Percentiles rank a stretch among this genome's conserved stretches.
Conservation (phyloP, 176 grass and related monocot species). For the Cenchrus fungigraminus region DNA sequence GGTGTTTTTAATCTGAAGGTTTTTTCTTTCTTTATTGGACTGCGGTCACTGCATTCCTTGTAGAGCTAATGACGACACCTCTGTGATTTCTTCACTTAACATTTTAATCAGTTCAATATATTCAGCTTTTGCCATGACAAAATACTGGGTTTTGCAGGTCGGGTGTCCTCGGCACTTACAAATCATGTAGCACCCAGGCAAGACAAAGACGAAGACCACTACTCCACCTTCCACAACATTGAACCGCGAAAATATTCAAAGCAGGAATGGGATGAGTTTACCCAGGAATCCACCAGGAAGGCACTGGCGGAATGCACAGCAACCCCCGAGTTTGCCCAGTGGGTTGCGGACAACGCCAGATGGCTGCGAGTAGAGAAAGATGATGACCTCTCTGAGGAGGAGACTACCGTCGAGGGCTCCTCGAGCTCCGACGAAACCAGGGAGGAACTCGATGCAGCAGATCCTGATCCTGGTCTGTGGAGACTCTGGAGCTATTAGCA, state of each 20-base stretch:
- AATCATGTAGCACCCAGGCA: slow-evolving; percentile 32
- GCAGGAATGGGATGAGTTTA: slow-evolving; percentile 85
- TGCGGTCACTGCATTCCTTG: background rate
- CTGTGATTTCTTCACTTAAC: background rate
- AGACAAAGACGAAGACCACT: slow-evolving; percentile 71
- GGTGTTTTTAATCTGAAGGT: background rate
- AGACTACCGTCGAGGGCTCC: slow-evolving; percentile 55
- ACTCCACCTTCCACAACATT: slow-evolving; percentile 81
- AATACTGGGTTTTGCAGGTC: slow-evolving; percentile 46
- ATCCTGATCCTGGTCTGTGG: slow-evolving; percentile 45
- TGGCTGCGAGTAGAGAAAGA: slow-evolving; percentile 64
- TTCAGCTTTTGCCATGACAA: slow-evolving; percentile 4
- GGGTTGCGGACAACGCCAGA: slow-evolving; percentile 79
- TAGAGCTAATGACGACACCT: background rate
- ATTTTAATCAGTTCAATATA: background rate
- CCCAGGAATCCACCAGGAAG: slow-evolving; percentile 63
- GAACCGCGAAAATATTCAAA: slow-evolving; percentile 65
- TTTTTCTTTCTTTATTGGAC: background rate
- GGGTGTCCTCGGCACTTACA: slow-evolving; percentile 33
- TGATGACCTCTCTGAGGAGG: slow-evolving; percentile 48
- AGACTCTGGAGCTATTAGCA: slow-evolving; percentile 42
- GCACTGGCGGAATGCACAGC: slow-evolving; percentile 60
- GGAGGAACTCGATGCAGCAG: slow-evolving; percentile 47
- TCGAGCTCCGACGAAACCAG: slow-evolving; percentile 67
- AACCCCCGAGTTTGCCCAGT: slow-evolving; percentile 74